Conservation (phyloP, 1,139 yeast species). For the Yamadazyma aaseri region DNA sequence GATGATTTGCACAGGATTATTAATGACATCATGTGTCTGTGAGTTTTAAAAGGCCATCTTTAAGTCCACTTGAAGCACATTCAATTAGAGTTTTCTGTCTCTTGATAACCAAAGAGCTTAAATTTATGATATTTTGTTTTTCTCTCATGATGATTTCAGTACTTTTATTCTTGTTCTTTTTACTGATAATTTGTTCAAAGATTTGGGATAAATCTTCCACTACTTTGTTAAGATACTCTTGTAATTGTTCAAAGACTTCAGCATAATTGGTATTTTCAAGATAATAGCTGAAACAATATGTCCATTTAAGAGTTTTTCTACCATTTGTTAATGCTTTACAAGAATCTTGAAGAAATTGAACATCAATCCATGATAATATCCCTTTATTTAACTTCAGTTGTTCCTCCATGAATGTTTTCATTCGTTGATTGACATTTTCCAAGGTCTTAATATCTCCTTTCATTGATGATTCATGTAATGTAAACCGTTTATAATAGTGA, state of each 20-base stretch:
- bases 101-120: constrained; percentile 43
- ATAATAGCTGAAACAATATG: constrained; percentile 80
- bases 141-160: constrained; percentile 41
- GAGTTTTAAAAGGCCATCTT: constrained; percentile 20
- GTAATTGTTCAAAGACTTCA: constrained; percentile 71
- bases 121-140: constrained; percentile 51
- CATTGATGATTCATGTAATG: constrained; percentile 77
- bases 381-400: constrained; percentile 17
- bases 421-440: constrained; percentile 59
- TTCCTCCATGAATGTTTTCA: constrained; percentile 56
- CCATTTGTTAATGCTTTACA: constrained; percentile 65
- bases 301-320: constrained; percentile 83
- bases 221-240: constrained; percentile 65
- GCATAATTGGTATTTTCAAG: constrained; percentile 50
- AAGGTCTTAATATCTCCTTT: constrained; percentile 69
- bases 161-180: constrained; percentile 30
- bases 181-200: constrained; percentile 56
- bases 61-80: constrained; percentile 45
- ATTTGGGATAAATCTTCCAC: constrained; percentile 80
- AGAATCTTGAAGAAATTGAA: constrained; percentile 77
- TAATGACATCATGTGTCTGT: not conserved
- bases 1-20: constrained; percentile 1
- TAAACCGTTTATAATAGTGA: constrained; percentile 73
- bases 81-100: constrained; percentile 51
- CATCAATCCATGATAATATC: constrained; percentile 82